Base-by-base conservation (phyloP, 441 rosid genomes). In the Capsella rubella region DNA sequence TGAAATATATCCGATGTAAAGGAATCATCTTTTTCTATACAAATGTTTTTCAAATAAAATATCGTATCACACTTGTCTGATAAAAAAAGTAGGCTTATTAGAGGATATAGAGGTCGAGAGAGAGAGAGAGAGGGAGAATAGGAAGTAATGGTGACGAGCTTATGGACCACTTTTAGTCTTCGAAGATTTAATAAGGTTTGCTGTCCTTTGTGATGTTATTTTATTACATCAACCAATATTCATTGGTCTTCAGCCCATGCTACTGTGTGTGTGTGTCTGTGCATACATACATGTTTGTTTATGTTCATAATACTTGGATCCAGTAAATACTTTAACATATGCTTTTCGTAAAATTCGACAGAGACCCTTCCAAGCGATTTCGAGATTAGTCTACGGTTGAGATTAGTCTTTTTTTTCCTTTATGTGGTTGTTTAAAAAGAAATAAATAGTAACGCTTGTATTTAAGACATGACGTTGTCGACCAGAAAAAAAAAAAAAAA, bases 91-190 rank as follows among this genome's bases (percentile, higher is more conserved):
- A 21, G 25, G 75, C 67, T 67, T 77, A 55, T 28, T 50, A 57
- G 68, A 71, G 68, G 56, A 28, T 49, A 77, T 49, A 66, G 56
- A 71, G 80, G 37, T 32, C 35, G 2, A 52, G 25, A 34, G 57
- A 59, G n/a, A 27, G 60, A 77, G 61, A 71, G 60, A 71, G 80
- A 65, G 31, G 42, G 57, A 59, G 61, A 71, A 11, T 6, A 46
- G 56, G 34, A 59, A 59, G 68, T 54, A 14, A 34, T 69, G 80
- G 72, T 57, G 6, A 56, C 25, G 75, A 69, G 66, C 60, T 64
- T 76, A 64, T 56, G 67, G 75, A 43, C 67, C 67, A 70, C 72
- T 31, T 71, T 56, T 46, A 64, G 49, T 70, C 67, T 29, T 56
- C 54, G 7, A 21, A 8, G 5, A 70, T 70, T 76, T 64, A 64